These are phyloP conservation scores for Kodamaea sp. DNA, from an alignment of 1,139 yeast species.

Conservation along the genomic window DNA sequence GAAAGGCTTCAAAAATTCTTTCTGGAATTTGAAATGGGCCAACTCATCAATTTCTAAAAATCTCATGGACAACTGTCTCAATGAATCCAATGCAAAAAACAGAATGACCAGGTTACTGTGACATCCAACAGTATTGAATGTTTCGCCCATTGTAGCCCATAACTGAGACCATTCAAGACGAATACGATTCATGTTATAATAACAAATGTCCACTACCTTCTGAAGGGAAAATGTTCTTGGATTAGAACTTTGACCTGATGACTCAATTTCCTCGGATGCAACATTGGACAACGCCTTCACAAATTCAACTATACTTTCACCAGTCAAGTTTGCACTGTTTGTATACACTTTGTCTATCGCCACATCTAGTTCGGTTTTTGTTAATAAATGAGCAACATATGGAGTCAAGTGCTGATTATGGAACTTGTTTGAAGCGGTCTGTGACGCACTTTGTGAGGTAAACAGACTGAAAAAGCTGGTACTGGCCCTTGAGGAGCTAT, in stretches of 20 bases:
- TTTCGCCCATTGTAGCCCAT: conserved; percentile 92
- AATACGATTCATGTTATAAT: conserved; percentile 95
- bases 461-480: conserved; percentile 54
- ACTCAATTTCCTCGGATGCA: conserved; percentile 86
- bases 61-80: conserved; percentile 89
- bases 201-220: conserved; percentile 95
- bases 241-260: conserved; percentile 76
- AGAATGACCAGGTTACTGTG: conserved; percentile 75
- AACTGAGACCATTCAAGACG: conserved; percentile 95
- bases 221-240: conserved; percentile 93
- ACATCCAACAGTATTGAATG: conserved; percentile 84
- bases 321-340: conserved; percentile 75
- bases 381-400: conserved; percentile 49
- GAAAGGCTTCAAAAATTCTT: conserved; percentile 90
- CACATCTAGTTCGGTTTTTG: conserved; percentile 77
- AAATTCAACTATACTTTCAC: conserved; percentile 83
- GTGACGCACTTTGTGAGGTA: conserved; percentile 39
- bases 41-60: conserved; percentile 92
- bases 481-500: conserved; percentile 44
- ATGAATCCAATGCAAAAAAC: conserved; percentile 89
- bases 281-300: conserved; percentile 86
- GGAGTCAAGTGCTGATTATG: conserved; percentile 47
- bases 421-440: conserved; percentile 43
- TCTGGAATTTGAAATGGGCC: conserved; percentile 93
- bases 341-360: conserved; percentile 86